Evolutionary conservation across 768 basidiomycete genomes (phyloP), one percentile per base, ranked within the genome.

Genomic region (Hericium erinaceus): DNA sequence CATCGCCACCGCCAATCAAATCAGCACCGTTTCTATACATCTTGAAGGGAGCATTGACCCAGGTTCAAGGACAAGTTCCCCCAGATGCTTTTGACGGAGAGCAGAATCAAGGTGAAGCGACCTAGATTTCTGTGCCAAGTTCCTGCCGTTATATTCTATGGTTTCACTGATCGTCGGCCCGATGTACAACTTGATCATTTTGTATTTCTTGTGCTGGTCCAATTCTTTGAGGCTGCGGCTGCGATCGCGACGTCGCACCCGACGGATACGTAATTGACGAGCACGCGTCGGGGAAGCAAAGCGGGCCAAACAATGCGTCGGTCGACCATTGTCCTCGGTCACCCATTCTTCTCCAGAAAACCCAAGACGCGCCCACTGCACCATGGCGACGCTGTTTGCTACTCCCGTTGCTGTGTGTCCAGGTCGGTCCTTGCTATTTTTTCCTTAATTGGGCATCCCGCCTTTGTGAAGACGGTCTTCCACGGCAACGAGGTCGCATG

Each of bases 41-140:
- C 56, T 63, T 91, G 52, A 76, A 81, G 49, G 93, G 93, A 4
- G 86, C 90, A 16, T 77, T 95, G 57, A 92, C 89, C n/a, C 88
- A 89, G 65, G 73, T 87, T 63, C 93, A 95, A 75, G 93, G 93
- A 38, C 85, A 92, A 66, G 72, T 93, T 37, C 93, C 93, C 10
- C 71, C 77, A 49, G 90, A 91, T 61, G 93, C 93, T 6, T 92
- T 95, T 65, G 84, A 87, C 52, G 77, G 80, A 41, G 79, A 79
- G 60, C 33, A 33, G 33, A 33, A 8, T 33, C 33, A 33, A 33
- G 33, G 33, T 33, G 33, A 33, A 33, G 33, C 9, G 9, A 33
- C 33, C 5, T 33, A 10, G 9, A 33, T 33, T 33, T 33, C 33
- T 8, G 8, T 33, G 33, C 33, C 33, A 33, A 33, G 6, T 33